Percentiles rank a stretch among this genome's conserved stretches.
phyloP scores from a whole-genome alignment of 2,329 filamentous ascomycete genomes.

The Colletotrichum caudatum region DNA sequence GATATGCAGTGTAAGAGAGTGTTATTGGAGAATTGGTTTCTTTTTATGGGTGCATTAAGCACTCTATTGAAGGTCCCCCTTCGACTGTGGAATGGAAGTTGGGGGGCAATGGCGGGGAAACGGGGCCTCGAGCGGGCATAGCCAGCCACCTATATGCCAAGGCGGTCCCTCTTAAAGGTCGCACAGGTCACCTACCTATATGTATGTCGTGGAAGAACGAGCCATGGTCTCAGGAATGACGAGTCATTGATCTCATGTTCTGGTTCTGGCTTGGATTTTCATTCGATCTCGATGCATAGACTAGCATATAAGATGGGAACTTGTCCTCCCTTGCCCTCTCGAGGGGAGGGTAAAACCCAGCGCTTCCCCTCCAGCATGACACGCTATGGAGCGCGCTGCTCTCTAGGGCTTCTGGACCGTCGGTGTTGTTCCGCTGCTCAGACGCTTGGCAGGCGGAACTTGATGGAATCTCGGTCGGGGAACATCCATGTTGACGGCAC shows the following conservation, averaged over 20 bases:
- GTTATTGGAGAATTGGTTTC: not conserved
- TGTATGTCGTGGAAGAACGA: constrained; percentile 75
- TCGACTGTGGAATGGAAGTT: constrained; percentile 17
- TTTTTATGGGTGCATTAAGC: not conserved
- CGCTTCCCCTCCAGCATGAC: constrained; percentile 21
- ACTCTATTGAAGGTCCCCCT: constrained; percentile 9
- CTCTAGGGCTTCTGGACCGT: constrained; percentile 3
- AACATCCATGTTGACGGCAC: constrained; percentile 16
- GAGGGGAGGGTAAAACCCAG: constrained; percentile 11
- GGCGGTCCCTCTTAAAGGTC: no score
- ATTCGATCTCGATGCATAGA: constrained; percentile 35
- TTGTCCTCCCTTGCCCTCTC: not conserved
- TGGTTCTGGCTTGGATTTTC: constrained; percentile 15
- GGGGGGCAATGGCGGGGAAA: constrained; percentile 54
- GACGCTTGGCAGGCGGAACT: not conserved
- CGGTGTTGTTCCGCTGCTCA: not conserved
- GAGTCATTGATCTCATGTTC: constrained; percentile 27
- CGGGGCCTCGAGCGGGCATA: constrained; percentile 71
- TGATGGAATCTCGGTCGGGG: constrained; percentile 1
- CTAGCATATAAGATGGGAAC: constrained; percentile 19
- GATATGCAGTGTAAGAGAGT: not conserved
- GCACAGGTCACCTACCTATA: constrained; percentile 64
- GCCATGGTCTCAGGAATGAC: constrained; percentile 44
- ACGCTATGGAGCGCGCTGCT: constrained; percentile 12
- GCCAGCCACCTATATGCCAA: constrained; percentile 68